Conservation (phyloP, 176 grass and related monocot genomes). For the Cenchrus americanus region DNA sequence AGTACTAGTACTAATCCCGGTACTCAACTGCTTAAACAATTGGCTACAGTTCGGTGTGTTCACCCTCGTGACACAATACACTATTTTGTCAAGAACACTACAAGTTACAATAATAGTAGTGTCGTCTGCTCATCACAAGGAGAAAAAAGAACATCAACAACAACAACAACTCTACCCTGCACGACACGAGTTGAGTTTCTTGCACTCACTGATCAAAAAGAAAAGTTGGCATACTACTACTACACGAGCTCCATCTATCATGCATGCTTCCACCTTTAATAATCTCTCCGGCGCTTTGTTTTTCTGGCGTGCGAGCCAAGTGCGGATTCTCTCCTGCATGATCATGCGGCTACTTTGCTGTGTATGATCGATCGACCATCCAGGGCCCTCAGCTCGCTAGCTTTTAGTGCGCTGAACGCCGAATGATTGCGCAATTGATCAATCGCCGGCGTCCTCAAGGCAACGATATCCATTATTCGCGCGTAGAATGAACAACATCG, state of each 20-base stretch:
- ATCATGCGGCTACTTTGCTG: conserved; percentile 24
- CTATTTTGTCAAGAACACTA: background rate
- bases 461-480: background rate
- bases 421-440: conserved; percentile 54
- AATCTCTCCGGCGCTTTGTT: background rate
- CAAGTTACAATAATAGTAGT: background rate
- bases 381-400: background rate
- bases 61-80: background rate
- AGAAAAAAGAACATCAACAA: background rate
- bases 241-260: conserved; percentile 3
- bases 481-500: conserved; percentile 5
- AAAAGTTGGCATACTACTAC: conserved; percentile 24
- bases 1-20: conserved; percentile 14
- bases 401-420: conserved; percentile 44
- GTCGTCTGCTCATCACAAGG: background rate
- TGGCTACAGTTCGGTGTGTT: conserved; percentile 2
- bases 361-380: background rate
- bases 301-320: conserved; percentile 38
- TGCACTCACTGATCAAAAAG: conserved; percentile 18
- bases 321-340: conserved; percentile 38
- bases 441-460: conserved; percentile 38
- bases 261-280: background rate
- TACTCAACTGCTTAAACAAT: conserved; percentile 21
- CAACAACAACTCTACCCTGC: background rate
- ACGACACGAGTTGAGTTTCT: conserved; percentile 21